Evolutionary conservation across 176 grass and related monocot genomes (phyloP).

Genomic region (Musa beccarii): DNA sequence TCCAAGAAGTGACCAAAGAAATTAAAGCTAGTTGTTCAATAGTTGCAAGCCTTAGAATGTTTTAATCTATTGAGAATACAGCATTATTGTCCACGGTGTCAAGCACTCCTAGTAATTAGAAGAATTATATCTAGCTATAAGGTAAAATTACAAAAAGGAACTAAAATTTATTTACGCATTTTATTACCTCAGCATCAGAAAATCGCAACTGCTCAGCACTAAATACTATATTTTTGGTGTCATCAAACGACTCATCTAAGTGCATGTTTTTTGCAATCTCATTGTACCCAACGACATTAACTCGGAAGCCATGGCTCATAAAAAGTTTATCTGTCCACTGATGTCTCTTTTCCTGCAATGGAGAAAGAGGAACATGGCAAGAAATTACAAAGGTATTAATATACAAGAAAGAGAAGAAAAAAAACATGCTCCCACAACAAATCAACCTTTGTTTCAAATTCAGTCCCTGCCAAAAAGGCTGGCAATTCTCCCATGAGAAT

Average conservation of each 20-base stretch:
- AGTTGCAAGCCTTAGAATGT: neutral
- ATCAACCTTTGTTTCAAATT: constrained; percentile 31
- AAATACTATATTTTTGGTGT: constrained; percentile 37
- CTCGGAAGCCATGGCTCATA: constrained; percentile 46
- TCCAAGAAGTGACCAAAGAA: neutral
- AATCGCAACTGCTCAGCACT: constrained; percentile 65
- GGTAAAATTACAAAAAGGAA: neutral
- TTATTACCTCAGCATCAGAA: constrained; percentile 86
- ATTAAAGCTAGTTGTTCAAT: neutral
- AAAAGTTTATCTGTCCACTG: constrained; percentile 55
- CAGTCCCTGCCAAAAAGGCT: constrained; percentile 26
- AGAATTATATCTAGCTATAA: neutral
- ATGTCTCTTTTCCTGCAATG: constrained; percentile 32
- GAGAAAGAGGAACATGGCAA: constrained; percentile 14
- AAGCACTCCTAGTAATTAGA: neutral
- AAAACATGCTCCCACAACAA: neutral
- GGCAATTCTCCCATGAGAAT: constrained; percentile 66
- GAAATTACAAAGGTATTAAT: constrained; percentile 19
- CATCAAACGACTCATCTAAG: constrained; percentile 23
- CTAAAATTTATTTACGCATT: neutral
- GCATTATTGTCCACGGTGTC: neutral
- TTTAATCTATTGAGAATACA: neutral
- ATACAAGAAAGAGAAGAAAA: neutral
- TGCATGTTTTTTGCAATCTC: constrained; percentile 36
- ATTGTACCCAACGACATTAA: constrained; percentile 38